Evolutionary conservation across 148 eudicot species (phyloP).

Genomic region (Fagopyrum tataricum): DNA sequence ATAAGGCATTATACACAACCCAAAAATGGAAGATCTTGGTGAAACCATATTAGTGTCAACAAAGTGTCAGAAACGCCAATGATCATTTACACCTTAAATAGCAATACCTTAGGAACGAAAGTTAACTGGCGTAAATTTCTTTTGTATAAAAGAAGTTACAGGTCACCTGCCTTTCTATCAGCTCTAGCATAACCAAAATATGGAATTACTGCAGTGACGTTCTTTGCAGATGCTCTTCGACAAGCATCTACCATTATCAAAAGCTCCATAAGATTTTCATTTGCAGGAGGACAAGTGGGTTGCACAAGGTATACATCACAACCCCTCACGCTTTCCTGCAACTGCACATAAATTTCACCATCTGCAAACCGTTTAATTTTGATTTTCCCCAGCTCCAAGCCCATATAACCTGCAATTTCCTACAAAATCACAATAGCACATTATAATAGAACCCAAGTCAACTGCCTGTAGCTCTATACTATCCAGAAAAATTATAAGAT

Average conservation of each 20-base stretch:
- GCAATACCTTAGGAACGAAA: background rate
- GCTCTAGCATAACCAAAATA: conserved; percentile 80
- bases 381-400: conserved; percentile 19
- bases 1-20: too few relatives aligned
- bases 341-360: conserved; percentile 68
- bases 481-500: background rate
- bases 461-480: background rate
- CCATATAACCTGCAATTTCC: conserved; percentile 22
- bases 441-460: background rate
- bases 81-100: background rate
- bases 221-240: conserved; percentile 67
- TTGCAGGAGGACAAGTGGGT: conserved; percentile 70
- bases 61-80: background rate
- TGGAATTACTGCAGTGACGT: conserved; percentile 64
- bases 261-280: conserved; percentile 73
- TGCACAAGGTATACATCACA: conserved; percentile 66
- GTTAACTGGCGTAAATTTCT: background rate
- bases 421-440: conserved; percentile 3
- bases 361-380: conserved; percentile 46
- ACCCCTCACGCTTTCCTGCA: conserved; percentile 71
- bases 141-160: background rate
- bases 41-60: background rate
- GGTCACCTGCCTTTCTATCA: conserved; percentile 48
- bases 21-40: too few relatives aligned
- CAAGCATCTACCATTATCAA: conserved; percentile 67